Evolutionary conservation across 352 stramenopile species (phyloP), one percentile per base, ranked within the genome.

Genomic region (Phytophthora litchii): DNA sequence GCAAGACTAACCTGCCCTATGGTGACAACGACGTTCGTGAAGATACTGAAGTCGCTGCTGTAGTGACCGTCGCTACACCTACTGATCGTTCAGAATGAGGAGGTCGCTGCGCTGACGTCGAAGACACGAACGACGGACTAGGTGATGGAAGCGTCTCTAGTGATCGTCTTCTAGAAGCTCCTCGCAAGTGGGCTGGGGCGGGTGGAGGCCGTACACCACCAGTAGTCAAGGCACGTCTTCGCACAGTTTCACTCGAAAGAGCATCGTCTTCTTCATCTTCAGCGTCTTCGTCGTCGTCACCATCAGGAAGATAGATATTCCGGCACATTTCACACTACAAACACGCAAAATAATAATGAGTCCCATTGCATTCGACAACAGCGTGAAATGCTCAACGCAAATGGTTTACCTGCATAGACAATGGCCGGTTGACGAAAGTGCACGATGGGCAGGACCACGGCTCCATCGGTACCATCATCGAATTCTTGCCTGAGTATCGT

Each of bases 401-500:
- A n/a, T 25, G 21, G 10, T 14, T 49, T 87, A 92, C 84, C 60
- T 91, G 78, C 48, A 84, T 74, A 9, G 67, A 76, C 20, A 80
- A 45, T 9, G 78, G 61, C 6, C 55, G 51, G 34, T 94, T 94
- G 17, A 91, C 58, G 31, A 83, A 91, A 6, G 80, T 92, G 52
- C 85, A 94, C 9, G 68, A 75, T 4, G 67, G 51, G 54, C 82
- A 92, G 0, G 73, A 58, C 85, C 85, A 94, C 11, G 72, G 52
- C 8, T 75, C 51, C 46, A 77, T 79, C 0, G 78, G 78, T 11
- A 78, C 61, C 5, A 80, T 27, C 37, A 79, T 66, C 4, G 54
- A 56, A 3, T 67, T 67, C 36, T 76, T 79, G 17, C 76, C 70
- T 4, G 74, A 81, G 36, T 82, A 74, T 46, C 64, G 68, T 6